A percentile compares a stretch with the other conserved stretches of the same genome.
These are phyloP conservation scores for Schizosaccharomyces versatilis DNA, from an alignment of 1,139 yeast genomes.

Conservation along the genomic window DNA sequence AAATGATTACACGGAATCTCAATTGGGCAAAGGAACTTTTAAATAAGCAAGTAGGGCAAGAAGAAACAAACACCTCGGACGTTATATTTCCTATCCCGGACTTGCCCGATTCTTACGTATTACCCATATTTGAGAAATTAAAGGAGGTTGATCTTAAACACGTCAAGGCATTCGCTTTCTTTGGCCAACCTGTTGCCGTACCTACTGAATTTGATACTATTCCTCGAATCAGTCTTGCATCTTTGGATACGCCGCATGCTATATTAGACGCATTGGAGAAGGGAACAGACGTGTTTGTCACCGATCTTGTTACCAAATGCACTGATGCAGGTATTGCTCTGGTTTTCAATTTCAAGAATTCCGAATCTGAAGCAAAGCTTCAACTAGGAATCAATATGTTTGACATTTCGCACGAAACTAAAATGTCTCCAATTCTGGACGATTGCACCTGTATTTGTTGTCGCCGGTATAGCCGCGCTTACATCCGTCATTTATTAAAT, in stretches of 20 bases:
- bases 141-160: background rate
- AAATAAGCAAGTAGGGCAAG: too few relatives aligned
- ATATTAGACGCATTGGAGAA: constrained; percentile 19
- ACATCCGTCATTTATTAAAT: constrained; percentile 22
- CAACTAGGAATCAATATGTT: constrained; percentile 19
- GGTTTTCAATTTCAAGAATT: constrained; percentile 8
- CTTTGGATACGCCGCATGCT: constrained; percentile 19
- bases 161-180: background rate
- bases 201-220: background rate
- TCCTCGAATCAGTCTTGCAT: constrained; percentile 13
- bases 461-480: constrained; percentile 20
- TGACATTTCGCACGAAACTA: constrained; percentile 17
- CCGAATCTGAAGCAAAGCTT: background rate
- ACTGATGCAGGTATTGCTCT: constrained; percentile 23
- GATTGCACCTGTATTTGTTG: constrained; percentile 14
- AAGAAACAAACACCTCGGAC: background rate
- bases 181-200: background rate
- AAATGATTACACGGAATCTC: background rate
- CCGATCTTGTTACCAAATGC: constrained; percentile 17
- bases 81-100: background rate
- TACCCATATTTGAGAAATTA: background rate
- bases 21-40: background rate
- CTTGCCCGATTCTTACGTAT: background rate
- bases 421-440: constrained; percentile 14
- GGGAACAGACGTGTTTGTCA: constrained; percentile 19